Evolutionary conservation across 306 rosid genomes (phyloP).

Genomic region (Cucurbita ficifolia): DNA sequence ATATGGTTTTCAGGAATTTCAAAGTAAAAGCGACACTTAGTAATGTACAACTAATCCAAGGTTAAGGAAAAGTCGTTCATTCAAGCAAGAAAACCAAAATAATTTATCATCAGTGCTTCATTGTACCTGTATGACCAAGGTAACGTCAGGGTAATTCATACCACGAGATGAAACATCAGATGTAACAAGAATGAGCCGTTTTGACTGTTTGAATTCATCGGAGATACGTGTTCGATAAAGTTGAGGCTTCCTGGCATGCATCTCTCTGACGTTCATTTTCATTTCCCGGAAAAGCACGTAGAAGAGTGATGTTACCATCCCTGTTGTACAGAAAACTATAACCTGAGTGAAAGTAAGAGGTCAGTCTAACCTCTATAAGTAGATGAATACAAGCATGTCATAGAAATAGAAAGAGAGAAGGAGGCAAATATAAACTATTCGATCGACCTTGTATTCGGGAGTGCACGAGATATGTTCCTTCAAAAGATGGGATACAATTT

Average conservation of each 20-base stretch:
- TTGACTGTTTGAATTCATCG: conserved; percentile 76
- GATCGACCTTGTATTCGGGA: conserved; percentile 69
- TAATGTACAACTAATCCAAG: background rate
- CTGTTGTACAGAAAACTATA: conserved; percentile 74
- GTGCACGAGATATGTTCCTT: conserved; percentile 54
- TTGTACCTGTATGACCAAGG: conserved; percentile 79
- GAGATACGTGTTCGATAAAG: conserved; percentile 68
- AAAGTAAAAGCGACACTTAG: background rate
- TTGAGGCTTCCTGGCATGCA: conserved; percentile 87
- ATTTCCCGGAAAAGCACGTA: conserved; percentile 60
- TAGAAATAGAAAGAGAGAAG: background rate
- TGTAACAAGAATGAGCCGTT: conserved; percentile 60
- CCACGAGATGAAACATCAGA: conserved; percentile 92
- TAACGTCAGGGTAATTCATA: conserved; percentile 88
- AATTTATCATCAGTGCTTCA: background rate
- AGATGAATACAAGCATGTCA: background rate
- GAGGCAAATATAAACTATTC: background rate
- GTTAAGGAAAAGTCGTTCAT: background rate
- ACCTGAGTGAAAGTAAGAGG: conserved; percentile 36
- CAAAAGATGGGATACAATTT: conserved; percentile 51
- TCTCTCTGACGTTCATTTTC: conserved; percentile 88
- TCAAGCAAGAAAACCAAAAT: background rate
- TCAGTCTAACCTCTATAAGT: conserved; percentile 4
- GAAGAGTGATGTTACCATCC: conserved; percentile 71
- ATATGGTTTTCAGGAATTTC: background rate